Evolutionary conservation across 768 basidiomycete genomes (phyloP).

Genomic region (Tricholoma sp.): DNA sequence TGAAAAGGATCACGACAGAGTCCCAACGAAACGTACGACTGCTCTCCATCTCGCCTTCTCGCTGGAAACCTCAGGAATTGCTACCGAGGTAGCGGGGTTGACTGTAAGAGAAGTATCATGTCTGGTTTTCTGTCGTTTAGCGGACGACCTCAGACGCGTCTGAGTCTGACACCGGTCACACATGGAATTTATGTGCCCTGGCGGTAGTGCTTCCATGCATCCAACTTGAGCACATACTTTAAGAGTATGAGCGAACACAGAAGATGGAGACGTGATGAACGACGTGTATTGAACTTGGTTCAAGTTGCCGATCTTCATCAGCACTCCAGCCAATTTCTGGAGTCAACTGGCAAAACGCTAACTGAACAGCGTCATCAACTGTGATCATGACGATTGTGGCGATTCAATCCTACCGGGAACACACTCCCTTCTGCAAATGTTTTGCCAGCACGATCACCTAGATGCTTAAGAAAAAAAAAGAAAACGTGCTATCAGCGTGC

Average conservation of each 20-base stretch:
- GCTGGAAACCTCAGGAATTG: not conserved
- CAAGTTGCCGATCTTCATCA: not conserved
- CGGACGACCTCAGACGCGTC: not conserved
- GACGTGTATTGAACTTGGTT: not conserved
- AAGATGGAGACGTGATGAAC: not conserved
- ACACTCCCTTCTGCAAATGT: not conserved
- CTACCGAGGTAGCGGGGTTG: not conserved
- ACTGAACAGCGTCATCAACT: not conserved
- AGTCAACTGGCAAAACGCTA: not conserved
- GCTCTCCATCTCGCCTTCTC: not conserved
- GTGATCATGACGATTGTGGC: not conserved
- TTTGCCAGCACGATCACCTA: not conserved
- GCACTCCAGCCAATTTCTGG: too few relatives aligned
- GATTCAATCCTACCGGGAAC: not conserved
- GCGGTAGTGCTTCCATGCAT: not conserved
- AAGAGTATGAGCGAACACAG: not conserved
- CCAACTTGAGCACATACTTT: not conserved
- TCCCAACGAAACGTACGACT: not conserved
- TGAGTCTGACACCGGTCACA: not conserved
- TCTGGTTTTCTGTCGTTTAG: not conserved
- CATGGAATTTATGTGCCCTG: not conserved
- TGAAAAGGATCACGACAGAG: not conserved
- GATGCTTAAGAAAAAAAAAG: not conserved
- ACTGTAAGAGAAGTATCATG: not conserved
- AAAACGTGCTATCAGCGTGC: not conserved